A percentile compares a stretch with the other conserved stretches of the same genome.
Evolutionary conservation across 2,329 filamentous ascomycete species (phyloP).

Genomic region (Calonectria hawksworthii): DNA sequence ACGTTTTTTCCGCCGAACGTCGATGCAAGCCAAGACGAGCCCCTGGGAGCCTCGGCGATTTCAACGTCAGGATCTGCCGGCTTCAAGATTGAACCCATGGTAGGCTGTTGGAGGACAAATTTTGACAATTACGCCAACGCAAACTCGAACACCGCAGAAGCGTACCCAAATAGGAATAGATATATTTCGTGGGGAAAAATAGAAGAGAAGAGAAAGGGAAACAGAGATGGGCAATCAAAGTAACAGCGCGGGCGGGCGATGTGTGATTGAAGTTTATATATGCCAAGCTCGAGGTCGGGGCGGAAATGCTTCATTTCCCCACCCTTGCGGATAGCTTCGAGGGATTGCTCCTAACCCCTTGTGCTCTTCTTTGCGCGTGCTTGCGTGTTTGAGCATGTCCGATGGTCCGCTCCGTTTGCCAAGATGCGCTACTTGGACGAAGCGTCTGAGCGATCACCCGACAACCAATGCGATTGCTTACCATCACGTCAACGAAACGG

Average conservation of each 20-base stretch:
- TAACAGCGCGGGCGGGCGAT: neutral
- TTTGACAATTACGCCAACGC: no score
- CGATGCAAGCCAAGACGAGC: slow-evolving; percentile 48
- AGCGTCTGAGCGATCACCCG: slow-evolving; percentile 5
- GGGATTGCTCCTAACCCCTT: neutral
- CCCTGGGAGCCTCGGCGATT: slow-evolving; percentile 36
- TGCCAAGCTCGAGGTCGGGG: neutral
- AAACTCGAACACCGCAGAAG: no score
- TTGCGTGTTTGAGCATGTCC: neutral
- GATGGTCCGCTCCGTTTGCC: slow-evolving; percentile 2
- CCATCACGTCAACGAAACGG: neutral
- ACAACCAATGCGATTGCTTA: neutral
- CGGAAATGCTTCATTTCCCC: neutral
- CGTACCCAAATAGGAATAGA: neutral
- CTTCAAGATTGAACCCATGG: slow-evolving; percentile 25
- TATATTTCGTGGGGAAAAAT: neutral
- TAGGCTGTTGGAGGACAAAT: no score
- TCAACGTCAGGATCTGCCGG: slow-evolving; percentile 35
- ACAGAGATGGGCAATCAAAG: neutral
- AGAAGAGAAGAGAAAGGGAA: no score
- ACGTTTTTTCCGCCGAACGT: slow-evolving; percentile 57
- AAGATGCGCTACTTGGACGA: neutral
- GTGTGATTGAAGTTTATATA: slow-evolving; percentile 9
- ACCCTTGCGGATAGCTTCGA: neutral
- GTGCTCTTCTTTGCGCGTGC: neutral